These are phyloP conservation scores for Solanum piurae DNA, from an alignment of 257 asterid species.

Conservation along the genomic window DNA sequence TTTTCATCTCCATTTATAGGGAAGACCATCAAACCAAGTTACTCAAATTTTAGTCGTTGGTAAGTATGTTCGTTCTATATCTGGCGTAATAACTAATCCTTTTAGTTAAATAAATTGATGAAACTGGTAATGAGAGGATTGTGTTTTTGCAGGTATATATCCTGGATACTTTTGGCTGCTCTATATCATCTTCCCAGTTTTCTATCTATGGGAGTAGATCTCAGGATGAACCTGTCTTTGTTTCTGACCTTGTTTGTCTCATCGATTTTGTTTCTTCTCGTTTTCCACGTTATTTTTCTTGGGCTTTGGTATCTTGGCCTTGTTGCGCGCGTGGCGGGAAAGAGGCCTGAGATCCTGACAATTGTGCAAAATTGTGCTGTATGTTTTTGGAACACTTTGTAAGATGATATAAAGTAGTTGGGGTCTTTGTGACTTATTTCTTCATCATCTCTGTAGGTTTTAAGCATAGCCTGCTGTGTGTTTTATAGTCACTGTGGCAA, in stretches of 20 bases:
- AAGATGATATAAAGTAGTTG: constrained; percentile 1
- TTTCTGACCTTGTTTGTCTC: constrained; percentile 79
- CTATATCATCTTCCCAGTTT: constrained; percentile 97
- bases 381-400: constrained; percentile 30
- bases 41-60: constrained; percentile 97
- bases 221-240: constrained; percentile 92
- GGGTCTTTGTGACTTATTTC: constrained; percentile 39
- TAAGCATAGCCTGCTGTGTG: constrained; percentile 98
- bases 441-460: constrained; percentile 64
- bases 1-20: constrained; percentile 96
- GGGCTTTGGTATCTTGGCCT: constrained; percentile 96
- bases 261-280: constrained; percentile 82
- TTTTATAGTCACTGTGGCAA: constrained; percentile 99
- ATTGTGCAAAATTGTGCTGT: constrained; percentile 92
- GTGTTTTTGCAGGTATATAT: constrained; percentile 64
- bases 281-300: constrained; percentile 76
- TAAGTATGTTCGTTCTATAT: constrained; percentile 15
- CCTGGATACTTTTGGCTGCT: constrained; percentile 91
- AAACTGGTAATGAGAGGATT: neutral
- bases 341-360: constrained; percentile 77
- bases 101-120: neutral
- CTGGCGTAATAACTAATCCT: neutral
- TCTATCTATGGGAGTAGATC: constrained; percentile 97
- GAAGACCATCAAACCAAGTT: constrained; percentile 92
- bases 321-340: constrained; percentile 95